These are phyloP conservation scores for Penicillium expansum DNA, from an alignment of 2,329 filamentous ascomycete species.

Conservation along the genomic window DNA sequence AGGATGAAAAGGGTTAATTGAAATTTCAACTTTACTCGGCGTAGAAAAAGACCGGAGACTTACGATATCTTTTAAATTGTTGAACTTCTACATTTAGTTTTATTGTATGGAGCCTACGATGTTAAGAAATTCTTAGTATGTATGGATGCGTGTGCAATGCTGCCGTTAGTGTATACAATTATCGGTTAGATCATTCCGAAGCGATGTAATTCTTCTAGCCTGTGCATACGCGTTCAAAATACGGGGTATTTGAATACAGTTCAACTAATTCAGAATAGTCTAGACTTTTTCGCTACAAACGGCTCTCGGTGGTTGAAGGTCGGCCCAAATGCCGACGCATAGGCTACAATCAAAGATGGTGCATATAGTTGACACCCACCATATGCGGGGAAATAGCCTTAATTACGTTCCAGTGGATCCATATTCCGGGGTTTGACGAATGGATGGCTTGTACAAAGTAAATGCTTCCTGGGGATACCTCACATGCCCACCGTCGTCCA, in stretches of 20 bases:
- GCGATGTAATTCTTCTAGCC: too few relatives aligned
- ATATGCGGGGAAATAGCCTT: background rate
- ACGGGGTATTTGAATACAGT: background rate
- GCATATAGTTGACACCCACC: background rate
- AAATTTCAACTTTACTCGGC: background rate
- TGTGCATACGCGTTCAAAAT: background rate
- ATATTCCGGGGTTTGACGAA: background rate
- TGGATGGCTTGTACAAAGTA: background rate
- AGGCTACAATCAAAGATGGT: background rate
- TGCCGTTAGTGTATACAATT: background rate
- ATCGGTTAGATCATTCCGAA: background rate
- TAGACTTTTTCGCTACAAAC: background rate
- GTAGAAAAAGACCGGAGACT: background rate
- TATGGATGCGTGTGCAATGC: background rate
- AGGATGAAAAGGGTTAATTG: background rate
- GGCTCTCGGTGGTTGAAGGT: background rate
- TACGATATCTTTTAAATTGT: background rate
- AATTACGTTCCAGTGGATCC: background rate
- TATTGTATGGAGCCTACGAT: background rate
- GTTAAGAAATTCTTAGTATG: background rate
- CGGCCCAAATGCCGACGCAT: background rate
- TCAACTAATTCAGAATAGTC: background rate
- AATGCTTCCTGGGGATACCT: background rate
- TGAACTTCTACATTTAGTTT: background rate
- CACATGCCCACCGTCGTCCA: background rate